phyloP scores from a whole-genome alignment of 2,329 filamentous ascomycete genomes.

The Penicillium frequentans region DNA sequence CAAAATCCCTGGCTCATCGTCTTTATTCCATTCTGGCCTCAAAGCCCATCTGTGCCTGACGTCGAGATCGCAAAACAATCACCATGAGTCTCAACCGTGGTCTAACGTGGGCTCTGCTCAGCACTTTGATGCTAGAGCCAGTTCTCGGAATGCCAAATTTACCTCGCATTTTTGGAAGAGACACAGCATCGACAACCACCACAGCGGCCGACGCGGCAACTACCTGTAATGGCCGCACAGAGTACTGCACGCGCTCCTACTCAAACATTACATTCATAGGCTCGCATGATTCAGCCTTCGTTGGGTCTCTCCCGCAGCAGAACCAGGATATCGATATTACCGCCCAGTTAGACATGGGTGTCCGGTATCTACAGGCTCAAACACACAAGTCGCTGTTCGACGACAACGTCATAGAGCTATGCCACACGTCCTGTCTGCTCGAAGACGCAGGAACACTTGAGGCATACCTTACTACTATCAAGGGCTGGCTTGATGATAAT shows the following conservation, averaged over 20 bases:
- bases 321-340: slow-evolving; percentile 63
- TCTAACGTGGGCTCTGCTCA: slow-evolving; percentile 8
- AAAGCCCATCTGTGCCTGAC: neutral
- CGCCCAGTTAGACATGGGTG: slow-evolving; percentile 60
- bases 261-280: slow-evolving; percentile 63
- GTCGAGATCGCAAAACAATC: neutral
- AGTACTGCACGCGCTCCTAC: slow-evolving; percentile 59
- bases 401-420: slow-evolving; percentile 56
- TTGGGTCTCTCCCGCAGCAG: slow-evolving; percentile 54
- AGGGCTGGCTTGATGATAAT: slow-evolving; percentile 60
- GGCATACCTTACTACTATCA: slow-evolving; percentile 58
- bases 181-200: slow-evolving; percentile 2
- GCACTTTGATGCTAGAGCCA: slow-evolving; percentile 2
- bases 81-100: slow-evolving; percentile 9
- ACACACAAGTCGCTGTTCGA: slow-evolving; percentile 54
- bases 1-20: neutral
- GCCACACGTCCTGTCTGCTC: slow-evolving; percentile 63
- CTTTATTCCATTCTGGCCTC: neutral
- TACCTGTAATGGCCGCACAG: slow-evolving; percentile 59
- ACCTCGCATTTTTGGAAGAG: neutral
- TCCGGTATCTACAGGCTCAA: slow-evolving; percentile 65
- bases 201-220: slow-evolving; percentile 10
- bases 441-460: slow-evolving; percentile 60
- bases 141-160: neutral
- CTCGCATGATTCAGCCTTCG: slow-evolving; percentile 66